Evolutionary conservation across 148 eudicot genomes (phyloP).

Genomic region (Pharnaceum exiguum): DNA sequence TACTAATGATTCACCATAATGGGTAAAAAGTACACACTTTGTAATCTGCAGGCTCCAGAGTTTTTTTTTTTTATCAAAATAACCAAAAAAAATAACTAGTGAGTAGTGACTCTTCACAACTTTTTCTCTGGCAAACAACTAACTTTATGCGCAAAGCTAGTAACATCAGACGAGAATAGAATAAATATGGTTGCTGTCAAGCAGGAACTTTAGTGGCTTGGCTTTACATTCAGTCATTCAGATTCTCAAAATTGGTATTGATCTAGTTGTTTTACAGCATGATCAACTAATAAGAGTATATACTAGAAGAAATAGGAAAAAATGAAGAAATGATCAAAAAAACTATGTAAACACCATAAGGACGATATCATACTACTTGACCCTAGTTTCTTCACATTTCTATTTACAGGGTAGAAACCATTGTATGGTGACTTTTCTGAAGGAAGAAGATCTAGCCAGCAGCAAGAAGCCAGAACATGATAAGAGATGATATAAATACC

Average conservation of each 20-base stretch:
- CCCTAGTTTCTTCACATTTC: background rate
- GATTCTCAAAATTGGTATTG: constrained; percentile 7
- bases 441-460: constrained; percentile 35
- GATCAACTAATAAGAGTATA: background rate
- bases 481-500: constrained; percentile 45
- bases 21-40: too few species aligned
- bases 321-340: background rate
- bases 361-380: constrained; percentile 1
- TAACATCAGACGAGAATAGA: too few species aligned
- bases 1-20: too few species aligned
- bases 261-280: background rate
- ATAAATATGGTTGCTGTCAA: too few species aligned
- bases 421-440: background rate
- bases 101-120: too few species aligned
- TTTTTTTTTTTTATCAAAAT: too few species aligned
- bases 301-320: background rate
- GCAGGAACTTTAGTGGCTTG: background rate
- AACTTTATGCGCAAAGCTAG: too few species aligned
- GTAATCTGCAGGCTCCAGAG: too few species aligned
- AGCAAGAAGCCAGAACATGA: constrained; percentile 80
- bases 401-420: constrained; percentile 14
- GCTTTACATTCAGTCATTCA: background rate
- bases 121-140: too few species aligned
- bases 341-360: background rate
- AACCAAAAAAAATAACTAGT: too few species aligned